Evolutionary conservation across 306 rosid genomes (phyloP).

Genomic region (Ceratonia siliqua): DNA sequence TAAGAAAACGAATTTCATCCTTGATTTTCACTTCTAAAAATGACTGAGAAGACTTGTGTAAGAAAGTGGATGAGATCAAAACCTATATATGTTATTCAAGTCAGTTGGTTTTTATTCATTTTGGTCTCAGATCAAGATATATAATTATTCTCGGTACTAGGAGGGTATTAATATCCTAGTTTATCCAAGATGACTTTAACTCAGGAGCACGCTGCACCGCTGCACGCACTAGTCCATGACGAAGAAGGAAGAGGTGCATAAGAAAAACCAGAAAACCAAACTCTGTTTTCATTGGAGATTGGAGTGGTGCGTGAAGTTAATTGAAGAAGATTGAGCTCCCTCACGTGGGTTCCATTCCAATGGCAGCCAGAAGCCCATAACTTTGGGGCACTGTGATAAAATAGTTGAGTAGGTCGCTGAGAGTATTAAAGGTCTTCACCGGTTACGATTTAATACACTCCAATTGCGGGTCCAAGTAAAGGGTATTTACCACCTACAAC

Average conservation of each 20-base stretch:
- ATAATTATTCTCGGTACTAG: neutral
- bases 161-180: neutral
- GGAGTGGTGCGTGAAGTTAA: too few relatives aligned
- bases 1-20: too few relatives aligned
- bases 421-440: slow-evolving; percentile 34
- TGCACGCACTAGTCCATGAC: neutral
- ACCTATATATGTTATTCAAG: too few relatives aligned
- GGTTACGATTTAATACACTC: slow-evolving; percentile 30
- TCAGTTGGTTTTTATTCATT: neutral
- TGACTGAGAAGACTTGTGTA: neutral
- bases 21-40: neutral
- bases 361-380: neutral
- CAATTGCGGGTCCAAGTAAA: neutral
- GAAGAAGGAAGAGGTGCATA: neutral
- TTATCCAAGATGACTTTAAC: neutral
- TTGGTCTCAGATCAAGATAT: neutral
- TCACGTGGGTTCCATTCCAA: neutral
- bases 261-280: too few relatives aligned
- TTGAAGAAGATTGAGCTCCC: neutral
- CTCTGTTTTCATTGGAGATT: too few relatives aligned
- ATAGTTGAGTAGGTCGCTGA: slow-evolving; percentile 30
- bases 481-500: slow-evolving; percentile 19
- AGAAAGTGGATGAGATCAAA: neutral
- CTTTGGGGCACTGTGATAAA: neutral
- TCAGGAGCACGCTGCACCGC: neutral